Evolutionary conservation across 495 filamentous ascomycete species (phyloP), one percentile per base, ranked within the genome.

Genomic region (Annulohypoxylon maeteangense): DNA sequence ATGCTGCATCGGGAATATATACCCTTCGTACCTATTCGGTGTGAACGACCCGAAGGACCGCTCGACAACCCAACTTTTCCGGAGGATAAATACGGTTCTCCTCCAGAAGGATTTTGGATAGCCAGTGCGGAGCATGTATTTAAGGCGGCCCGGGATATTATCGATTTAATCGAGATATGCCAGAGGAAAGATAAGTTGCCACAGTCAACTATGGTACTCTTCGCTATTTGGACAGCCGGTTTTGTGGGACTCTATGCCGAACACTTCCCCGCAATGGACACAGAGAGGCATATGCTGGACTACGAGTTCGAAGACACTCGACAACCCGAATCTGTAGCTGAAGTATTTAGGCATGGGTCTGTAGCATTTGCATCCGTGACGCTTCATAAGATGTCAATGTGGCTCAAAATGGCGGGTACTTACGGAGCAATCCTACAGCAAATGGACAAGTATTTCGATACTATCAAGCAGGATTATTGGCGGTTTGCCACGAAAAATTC

Each of bases 1-100:
- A 89, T 93, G 74, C 84, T 96, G 22, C 91, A 95, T 77, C 86
- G 92, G 64, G 89, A 93, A 72, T 94, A 92, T 74, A 85, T 96
- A 27, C 92, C 93, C 0, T 95, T 95, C 75, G 85, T 97, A 14
- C 91, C 93, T 7, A 78, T 94, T 18, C 88, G 87, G 2, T 92
- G 90, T 79, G 76, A 80, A 22, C 87, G 86, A 67, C 92, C 92
- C 0, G 75, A 86, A 22, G 93, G 93, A 0, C 93, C 93, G 0
- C 77, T 93, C 16, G 93, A 95, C 71, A 85, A 87, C 47, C 92
- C 92, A 1, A 81, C 85, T 0, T 90, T 93, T 67, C 81, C 86
- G 0, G 70, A 80, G 16, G 86, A 90, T 10, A 83, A 88, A 42
- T 70, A 81, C 72, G 71, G 82, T 75, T 23, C 79, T 68, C 75